Evolutionary conservation across 768 basidiomycete species (phyloP).

Genomic region (Vararia minispora): DNA sequence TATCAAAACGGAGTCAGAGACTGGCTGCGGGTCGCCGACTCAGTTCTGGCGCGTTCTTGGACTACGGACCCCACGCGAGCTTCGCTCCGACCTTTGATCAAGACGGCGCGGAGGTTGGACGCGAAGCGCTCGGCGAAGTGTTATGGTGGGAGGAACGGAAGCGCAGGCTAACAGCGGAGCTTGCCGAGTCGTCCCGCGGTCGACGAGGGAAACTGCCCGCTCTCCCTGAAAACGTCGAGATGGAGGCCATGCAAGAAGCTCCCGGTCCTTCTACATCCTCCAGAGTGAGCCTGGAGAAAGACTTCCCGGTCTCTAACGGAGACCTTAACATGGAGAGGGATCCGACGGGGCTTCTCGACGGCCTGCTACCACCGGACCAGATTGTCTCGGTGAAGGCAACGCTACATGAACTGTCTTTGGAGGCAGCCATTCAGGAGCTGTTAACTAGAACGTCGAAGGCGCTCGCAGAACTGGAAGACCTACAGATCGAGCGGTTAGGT

Average conservation of each 20-base stretch:
- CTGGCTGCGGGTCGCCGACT: conserved; percentile 42
- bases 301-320: too few species aligned
- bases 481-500: conserved; percentile 49
- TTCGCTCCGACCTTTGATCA: conserved; percentile 78
- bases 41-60: conserved; percentile 58
- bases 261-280: too few species aligned
- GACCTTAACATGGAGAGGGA: too few species aligned
- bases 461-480: conserved; percentile 47
- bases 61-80: conserved; percentile 65
- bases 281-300: too few species aligned
- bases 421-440: conserved; percentile 58
- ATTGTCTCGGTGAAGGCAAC: conserved; percentile 46
- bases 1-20: too few species aligned
- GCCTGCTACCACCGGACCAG: conserved; percentile 46
- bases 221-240: neutral
- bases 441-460: conserved; percentile 56
- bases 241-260: neutral
- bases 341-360: too few species aligned
- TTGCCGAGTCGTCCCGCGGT: conserved; percentile 15
- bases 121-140: conserved; percentile 46
- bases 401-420: conserved; percentile 50
- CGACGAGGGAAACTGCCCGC: neutral
- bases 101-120: conserved; percentile 62
- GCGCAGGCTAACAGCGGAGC: conserved; percentile 20
- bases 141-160: conserved; percentile 40